Evolutionary conservation across 129 eudicot genomes (phyloP).

Genomic region (Lactuca sativa): DNA sequence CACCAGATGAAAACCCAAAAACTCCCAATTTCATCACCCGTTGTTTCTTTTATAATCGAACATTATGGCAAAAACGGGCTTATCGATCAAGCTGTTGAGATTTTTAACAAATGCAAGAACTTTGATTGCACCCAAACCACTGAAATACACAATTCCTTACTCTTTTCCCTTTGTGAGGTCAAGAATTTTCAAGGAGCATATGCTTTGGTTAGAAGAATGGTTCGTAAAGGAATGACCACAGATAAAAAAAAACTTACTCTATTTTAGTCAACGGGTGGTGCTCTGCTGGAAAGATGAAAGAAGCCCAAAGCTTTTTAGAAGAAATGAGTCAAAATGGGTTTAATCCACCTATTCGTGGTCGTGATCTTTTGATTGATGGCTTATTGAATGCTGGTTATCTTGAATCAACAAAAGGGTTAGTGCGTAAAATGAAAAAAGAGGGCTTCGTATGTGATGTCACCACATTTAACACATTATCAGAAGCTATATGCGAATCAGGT

Average conservation of each 20-base stretch:
- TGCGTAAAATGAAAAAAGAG: conserved; percentile 89
- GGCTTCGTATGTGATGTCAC: conserved; percentile 84
- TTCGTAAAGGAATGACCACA: conserved; percentile 63
- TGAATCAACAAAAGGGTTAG: conserved; percentile 82
- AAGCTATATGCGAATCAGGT: conserved; percentile 70
- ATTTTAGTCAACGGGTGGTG: conserved; percentile 93
- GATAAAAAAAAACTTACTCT: conserved; percentile 80
- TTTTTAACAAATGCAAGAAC: conserved; percentile 62
- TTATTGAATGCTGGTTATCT: conserved; percentile 89
- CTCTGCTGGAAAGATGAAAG: conserved; percentile 85
- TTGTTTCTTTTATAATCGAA: conserved; percentile 69
- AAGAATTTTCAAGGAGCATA: conserved; percentile 94
- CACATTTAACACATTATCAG: conserved; percentile 74
- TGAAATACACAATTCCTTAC: conserved; percentile 65
- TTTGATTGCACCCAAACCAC: conserved; percentile 72
- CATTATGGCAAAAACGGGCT: conserved; percentile 83
- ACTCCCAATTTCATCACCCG: conserved; percentile 56
- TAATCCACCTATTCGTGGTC: conserved; percentile 91
- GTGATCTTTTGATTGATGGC: conserved; percentile 83
- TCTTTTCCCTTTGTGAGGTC: conserved; percentile 81
- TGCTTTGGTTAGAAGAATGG: conserved; percentile 79
- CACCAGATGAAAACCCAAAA: conserved; percentile 56
- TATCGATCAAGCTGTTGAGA: conserved; percentile 82
- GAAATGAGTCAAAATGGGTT: conserved; percentile 89
- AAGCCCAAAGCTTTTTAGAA: conserved; percentile 84